A percentile compares a stretch with the other conserved stretches of the same genome.
phyloP scores from a whole-genome alignment of 352 stramenopile genomes.

The Stephanocyclus meneghinianus region DNA sequence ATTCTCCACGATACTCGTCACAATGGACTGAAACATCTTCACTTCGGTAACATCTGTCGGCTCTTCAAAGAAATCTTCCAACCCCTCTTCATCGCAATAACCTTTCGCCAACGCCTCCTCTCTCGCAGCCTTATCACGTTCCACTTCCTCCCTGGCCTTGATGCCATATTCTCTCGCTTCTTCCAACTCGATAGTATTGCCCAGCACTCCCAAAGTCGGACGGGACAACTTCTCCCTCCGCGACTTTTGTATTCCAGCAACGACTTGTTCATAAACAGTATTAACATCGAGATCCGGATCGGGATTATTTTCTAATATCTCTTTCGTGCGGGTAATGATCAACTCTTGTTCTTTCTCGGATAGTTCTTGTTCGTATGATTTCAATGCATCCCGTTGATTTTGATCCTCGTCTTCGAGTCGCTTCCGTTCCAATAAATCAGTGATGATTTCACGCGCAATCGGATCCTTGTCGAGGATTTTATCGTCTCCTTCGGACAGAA shows the following conservation, averaged over 20 bases:
- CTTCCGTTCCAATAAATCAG: neutral
- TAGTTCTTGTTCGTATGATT: neutral
- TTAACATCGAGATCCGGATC: conserved; percentile 2
- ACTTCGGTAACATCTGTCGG: conserved; percentile 4
- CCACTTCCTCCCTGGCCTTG: conserved; percentile 15
- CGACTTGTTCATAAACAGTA: conserved; percentile 7
- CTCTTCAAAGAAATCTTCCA: conserved; percentile 39
- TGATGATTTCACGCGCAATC: conserved; percentile 8
- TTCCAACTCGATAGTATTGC: conserved; percentile 45
- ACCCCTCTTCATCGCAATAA: conserved; percentile 22
- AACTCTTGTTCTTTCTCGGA: conserved; percentile 2
- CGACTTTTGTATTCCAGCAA: conserved; percentile 25
- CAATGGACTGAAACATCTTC: conserved; percentile 28
- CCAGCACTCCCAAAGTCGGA: conserved; percentile 26
- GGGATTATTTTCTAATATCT: conserved; percentile 15
- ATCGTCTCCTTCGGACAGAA: neutral
- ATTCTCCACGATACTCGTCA: conserved; percentile 32
- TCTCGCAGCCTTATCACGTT: conserved; percentile 28
- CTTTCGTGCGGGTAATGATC: neutral
- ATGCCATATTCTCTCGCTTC: conserved; percentile 16
- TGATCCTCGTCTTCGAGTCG: neutral
- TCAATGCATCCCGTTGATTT: neutral
- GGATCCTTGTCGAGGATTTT: conserved; percentile 1
- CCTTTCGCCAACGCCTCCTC: conserved; percentile 9
- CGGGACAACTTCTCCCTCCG: conserved; percentile 25